Base-by-base conservation (phyloP, 2,329 filamentous ascomycete genomes). In the Fusarium praegraminearum region DNA sequence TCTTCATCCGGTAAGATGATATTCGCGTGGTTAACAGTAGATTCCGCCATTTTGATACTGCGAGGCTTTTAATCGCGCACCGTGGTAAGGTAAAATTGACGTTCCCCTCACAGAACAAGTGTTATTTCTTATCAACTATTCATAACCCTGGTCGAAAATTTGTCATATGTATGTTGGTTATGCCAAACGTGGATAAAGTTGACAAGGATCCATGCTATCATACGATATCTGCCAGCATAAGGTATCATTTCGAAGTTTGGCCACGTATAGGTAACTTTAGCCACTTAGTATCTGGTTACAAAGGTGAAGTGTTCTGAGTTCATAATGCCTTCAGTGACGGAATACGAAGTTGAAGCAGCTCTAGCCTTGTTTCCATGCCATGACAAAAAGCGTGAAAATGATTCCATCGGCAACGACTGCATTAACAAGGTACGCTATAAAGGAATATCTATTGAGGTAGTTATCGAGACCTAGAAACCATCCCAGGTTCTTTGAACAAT, bases 1-100 rank as follows among this genome's bases (percentile, higher is more conserved):
- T 67, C 43, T 8, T 64, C 61, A 7, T 67, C 65, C 0, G 68
- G 57, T 3, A 64, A 35, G 18, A 71, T 11, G 4, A 40, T 32
- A 2, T 50, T 46, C 13, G 51, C 57, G 7, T 33, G n/a, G 35
- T 59, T 56, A 3, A 67, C 7, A 6, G 33, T 67, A 11, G 11
- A 52, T 24, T 66, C 57, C 1, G 13, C n/a, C 66, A 69, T 69
- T 24, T 44, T 26, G 13, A 33, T 4, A 1, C 16, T 0, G 1
- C 15, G 0, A 5, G 6, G 0, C 22, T 26, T 1, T 43, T 43
- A 51, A 46, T 59, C 33, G 22, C 38, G 24, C 38, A 54, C 13
- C 6, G 36, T 6, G 10, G 4, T 10, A 49, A 47, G 22, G 22
- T 10, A 20, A 44, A 36, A 28, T 4, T 1, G 1, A 3, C 2